Conservation (phyloP, 2,329 filamentous ascomycete genomes). For the Rhynchosporium agropyri region DNA sequence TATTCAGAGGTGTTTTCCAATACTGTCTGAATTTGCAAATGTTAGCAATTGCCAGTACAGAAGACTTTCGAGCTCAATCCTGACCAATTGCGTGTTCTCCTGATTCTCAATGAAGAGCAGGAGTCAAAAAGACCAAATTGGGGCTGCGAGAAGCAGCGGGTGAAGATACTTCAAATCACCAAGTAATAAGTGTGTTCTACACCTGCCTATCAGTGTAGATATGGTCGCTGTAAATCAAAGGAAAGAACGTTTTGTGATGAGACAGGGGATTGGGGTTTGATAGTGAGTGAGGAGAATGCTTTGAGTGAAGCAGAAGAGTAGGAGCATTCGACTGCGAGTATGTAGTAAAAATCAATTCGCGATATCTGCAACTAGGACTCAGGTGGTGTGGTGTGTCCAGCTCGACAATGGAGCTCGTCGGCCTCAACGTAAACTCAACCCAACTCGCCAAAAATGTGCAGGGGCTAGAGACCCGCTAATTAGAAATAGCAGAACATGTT, state of each 20-base stretch:
- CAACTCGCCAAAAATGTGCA: constrained; percentile 25
- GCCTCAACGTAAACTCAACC: constrained; percentile 28
- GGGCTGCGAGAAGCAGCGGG: constrained; percentile 30
- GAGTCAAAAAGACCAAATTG: constrained; percentile 31
- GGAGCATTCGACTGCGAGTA: constrained; percentile 1
- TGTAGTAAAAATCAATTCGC: constrained; percentile 24
- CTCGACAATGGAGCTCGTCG: constrained; percentile 12
- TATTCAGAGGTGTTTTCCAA: constrained; percentile 20
- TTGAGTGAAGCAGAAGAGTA: constrained; percentile 13
- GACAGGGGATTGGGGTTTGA: constrained; percentile 8
- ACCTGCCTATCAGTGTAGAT: not conserved
- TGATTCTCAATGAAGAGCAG: constrained; percentile 45
- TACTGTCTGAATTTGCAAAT: constrained; percentile 18
- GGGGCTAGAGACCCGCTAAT: constrained; percentile 15
- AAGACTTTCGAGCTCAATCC: constrained; percentile 2
- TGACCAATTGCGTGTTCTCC: constrained; percentile 37
- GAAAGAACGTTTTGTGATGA: constrained; percentile 21
- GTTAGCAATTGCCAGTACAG: constrained; percentile 15
- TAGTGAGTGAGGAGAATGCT: constrained; percentile 7
- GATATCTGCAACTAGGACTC: constrained; percentile 20
- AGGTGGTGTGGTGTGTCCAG: not conserved
- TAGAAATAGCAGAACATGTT: constrained; percentile 22
- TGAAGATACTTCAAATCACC: constrained; percentile 18
- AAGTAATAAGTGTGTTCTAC: constrained; percentile 7
- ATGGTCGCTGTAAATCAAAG: constrained; percentile 13